phyloP scores from a whole-genome alignment of 306 rosid species.

The Glycine soja region DNA sequence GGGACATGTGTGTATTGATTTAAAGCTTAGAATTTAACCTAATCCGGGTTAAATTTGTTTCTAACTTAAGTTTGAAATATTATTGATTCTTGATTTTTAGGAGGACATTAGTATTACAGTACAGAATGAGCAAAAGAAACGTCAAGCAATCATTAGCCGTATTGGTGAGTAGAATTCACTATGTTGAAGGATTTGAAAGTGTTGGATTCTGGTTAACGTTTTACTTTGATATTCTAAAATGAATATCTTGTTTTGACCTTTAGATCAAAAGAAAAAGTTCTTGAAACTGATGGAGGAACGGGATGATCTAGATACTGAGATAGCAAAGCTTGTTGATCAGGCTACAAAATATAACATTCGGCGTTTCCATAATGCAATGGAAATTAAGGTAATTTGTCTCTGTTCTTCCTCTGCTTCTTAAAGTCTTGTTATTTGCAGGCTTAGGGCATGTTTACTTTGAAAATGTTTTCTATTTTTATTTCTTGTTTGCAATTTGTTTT shows the following conservation, averaged over 20 bases:
- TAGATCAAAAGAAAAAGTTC: constrained; percentile 71
- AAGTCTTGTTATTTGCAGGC: constrained; percentile 33
- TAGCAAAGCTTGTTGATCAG: constrained; percentile 74
- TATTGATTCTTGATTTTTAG: constrained; percentile 52
- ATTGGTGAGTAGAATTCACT: constrained; percentile 61
- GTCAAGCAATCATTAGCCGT: constrained; percentile 52
- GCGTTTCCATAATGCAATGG: constrained; percentile 63
- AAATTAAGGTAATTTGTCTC: constrained; percentile 71
- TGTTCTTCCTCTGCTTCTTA: constrained; percentile 28
- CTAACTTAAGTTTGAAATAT: constrained; percentile 1
- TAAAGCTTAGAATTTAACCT: constrained; percentile 21
- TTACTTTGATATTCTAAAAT: constrained; percentile 19
- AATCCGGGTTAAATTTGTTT: constrained; percentile 19
- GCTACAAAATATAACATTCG: constrained; percentile 60
- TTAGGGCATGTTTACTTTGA: background rate
- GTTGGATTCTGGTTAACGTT: background rate
- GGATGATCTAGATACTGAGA: constrained; percentile 64
- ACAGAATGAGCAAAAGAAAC: constrained; percentile 61
- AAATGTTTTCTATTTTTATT: background rate
- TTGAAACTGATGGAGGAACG: constrained; percentile 61
- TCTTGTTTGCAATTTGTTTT: too few species aligned
- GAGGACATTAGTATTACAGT: constrained; percentile 57
- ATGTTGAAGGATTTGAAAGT: constrained; percentile 31
- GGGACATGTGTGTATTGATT: constrained; percentile 1
- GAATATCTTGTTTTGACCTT: constrained; percentile 48